Percentiles rank a stretch among this genome's conserved stretches.
phyloP scores from a whole-genome alignment of 2,329 filamentous ascomycete genomes.

The Ophiostoma piceae region DNA sequence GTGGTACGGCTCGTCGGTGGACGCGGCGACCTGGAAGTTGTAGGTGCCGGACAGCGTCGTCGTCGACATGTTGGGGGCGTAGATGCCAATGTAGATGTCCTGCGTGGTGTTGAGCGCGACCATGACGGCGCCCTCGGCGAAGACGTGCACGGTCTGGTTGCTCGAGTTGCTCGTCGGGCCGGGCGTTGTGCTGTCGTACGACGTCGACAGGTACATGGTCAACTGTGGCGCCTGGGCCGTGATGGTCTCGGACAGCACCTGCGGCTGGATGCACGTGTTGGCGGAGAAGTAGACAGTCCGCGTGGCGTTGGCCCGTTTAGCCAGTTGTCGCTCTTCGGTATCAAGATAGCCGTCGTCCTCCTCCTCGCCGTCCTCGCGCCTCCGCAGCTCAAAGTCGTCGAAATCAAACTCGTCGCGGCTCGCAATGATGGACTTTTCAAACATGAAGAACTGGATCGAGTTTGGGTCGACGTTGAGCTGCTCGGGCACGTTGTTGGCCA shows the following conservation, averaged over 20 bases:
- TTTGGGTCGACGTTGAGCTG: constrained; percentile 59
- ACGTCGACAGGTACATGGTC: constrained; percentile 68
- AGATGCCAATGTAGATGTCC: constrained; percentile 71
- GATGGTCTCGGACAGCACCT: constrained; percentile 41
- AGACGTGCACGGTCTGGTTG: constrained; percentile 44
- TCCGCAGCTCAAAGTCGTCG: constrained; percentile 27
- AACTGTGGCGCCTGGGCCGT: constrained; percentile 61
- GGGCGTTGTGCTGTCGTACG: constrained; percentile 57
- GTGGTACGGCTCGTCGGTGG: constrained; percentile 74
- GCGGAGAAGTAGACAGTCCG: constrained; percentile 71
- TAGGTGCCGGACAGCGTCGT: constrained; percentile 60
- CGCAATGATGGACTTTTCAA: constrained; percentile 52
- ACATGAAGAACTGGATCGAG: constrained; percentile 57
- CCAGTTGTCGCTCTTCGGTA: not conserved
- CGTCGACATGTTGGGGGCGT: constrained; percentile 59
- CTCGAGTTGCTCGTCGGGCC: constrained; percentile 52
- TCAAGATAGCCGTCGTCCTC: constrained; percentile 23
- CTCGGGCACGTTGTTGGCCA: constrained; percentile 60
- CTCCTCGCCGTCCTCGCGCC: constrained; percentile 23
- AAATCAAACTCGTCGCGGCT: constrained; percentile 34
- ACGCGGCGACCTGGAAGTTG: constrained; percentile 76
- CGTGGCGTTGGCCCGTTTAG: constrained; percentile 29
- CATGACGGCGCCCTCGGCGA: constrained; percentile 66
- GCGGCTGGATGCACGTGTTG: constrained; percentile 78
- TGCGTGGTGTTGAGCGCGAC: constrained; percentile 55